Conservation (phyloP, 139 green algal species). For the Chlorella sp. region DNA sequence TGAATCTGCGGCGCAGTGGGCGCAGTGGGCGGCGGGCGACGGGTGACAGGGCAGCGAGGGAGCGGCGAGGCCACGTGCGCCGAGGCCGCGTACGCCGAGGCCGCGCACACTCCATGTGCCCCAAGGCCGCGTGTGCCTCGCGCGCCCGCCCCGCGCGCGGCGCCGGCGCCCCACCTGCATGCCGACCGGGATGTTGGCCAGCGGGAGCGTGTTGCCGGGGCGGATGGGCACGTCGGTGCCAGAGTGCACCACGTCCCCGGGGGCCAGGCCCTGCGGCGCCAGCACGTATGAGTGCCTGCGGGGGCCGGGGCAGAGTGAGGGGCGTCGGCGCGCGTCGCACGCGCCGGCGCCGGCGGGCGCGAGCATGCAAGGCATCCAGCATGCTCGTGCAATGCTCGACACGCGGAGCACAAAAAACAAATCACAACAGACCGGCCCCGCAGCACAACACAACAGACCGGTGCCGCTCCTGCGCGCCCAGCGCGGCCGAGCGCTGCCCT, state of each 20-base stretch:
- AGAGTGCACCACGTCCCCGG: conserved; percentile 65
- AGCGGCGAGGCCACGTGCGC: no score
- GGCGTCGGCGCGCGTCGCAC: no score
- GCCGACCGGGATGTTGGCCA: conserved; percentile 70
- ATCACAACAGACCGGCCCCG: background rate
- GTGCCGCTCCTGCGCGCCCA: conserved; percentile 26
- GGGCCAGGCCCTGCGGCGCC: conserved; percentile 61
- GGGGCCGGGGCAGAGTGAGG: no score
- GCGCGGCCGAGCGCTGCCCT: background rate
- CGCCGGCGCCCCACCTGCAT: conserved; percentile 25
- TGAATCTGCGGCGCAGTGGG: conserved; percentile 69
- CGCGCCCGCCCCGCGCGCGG: background rate
- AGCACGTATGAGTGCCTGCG: conserved; percentile 87
- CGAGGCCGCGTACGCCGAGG: no score
- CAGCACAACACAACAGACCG: no score
- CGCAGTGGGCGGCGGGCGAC: no score
- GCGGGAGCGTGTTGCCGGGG: conserved; percentile 73
- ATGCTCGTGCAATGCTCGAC: no score
- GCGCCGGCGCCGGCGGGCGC: no score
- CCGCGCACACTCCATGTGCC: no score
- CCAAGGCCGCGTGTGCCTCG: no score
- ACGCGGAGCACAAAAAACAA: conserved; percentile 4
- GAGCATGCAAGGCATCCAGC: no score
- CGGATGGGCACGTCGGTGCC: conserved; percentile 61
- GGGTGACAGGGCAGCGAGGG: no score